Percentiles rank a stretch among this genome's conserved stretches.
Evolutionary conservation across 805 yeast species (phyloP).

Genomic region (Hanseniaspora valbyensis): DNA sequence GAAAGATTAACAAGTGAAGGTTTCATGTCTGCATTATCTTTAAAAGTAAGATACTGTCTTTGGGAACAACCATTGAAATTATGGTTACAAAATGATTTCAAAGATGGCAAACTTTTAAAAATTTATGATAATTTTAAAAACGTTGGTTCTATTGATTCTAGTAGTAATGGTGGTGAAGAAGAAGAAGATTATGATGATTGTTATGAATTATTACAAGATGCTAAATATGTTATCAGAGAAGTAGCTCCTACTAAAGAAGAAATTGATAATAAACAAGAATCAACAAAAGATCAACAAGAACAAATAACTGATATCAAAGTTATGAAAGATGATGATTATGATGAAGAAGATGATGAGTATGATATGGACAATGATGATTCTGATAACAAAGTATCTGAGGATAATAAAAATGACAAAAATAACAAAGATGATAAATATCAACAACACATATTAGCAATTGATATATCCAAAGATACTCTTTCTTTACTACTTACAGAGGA

Average conservation of each 20-base stretch:
- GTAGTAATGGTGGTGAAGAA: no score
- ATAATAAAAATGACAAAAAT: constrained; percentile 19
- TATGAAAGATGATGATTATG: constrained; percentile 22
- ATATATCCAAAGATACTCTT: constrained; percentile 30
- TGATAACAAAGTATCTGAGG: no score
- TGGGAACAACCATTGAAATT: constrained; percentile 42
- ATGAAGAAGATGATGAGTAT: constrained; percentile 30
- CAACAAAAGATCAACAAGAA: not conserved
- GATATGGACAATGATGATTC: constrained; percentile 23
- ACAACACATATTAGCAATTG: constrained; percentile 24
- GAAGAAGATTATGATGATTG: constrained; percentile 15
- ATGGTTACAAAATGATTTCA: constrained; percentile 10
- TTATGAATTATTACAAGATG: constrained; percentile 6
- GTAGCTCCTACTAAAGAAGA: constrained; percentile 22
- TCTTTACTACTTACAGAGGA: constrained; percentile 17
- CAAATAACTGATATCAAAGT: not conserved
- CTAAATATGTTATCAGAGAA: constrained; percentile 2
- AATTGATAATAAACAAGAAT: not conserved
- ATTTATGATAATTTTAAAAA: constrained; percentile 1
- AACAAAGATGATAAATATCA: constrained; percentile 15
- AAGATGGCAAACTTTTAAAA: not conserved
- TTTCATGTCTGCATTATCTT: constrained; percentile 45
- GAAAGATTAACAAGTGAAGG: constrained; percentile 36
- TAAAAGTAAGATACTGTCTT: constrained; percentile 53
- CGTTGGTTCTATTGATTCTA: constrained; percentile 27